Conservation (phyloP, 1,284 basidiomycete species). For the Puccinia hordei region DNA sequence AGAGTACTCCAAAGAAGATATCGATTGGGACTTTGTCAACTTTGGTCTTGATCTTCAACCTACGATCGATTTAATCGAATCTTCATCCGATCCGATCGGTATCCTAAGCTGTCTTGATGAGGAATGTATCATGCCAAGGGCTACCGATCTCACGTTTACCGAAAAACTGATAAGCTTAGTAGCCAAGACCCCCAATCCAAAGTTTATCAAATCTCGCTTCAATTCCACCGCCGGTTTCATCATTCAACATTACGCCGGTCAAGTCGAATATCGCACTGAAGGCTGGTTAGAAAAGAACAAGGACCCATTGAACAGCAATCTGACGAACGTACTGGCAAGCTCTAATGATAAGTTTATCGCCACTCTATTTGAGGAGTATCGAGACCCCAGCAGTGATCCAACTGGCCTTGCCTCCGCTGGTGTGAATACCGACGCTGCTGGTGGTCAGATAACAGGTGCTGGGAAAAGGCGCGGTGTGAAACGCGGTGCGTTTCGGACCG, state of each 20-base stretch:
- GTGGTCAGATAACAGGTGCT: conserved; percentile 64
- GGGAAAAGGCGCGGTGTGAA: conserved; percentile 71
- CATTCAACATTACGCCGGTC: conserved; percentile 93
- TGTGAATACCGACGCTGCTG: conserved; percentile 61
- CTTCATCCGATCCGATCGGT: conserved; percentile 71
- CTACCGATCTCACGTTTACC: conserved; percentile 91
- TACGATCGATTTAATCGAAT: conserved; percentile 96
- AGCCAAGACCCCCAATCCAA: conserved; percentile 62
- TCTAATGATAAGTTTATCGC: conserved; percentile 83
- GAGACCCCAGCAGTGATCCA: conserved; percentile 59
- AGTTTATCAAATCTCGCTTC: conserved; percentile 85
- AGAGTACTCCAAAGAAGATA: conserved; percentile 93
- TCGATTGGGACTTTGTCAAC: conserved; percentile 98
- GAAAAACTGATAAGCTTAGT: conserved; percentile 79
- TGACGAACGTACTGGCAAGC: conserved; percentile 81
- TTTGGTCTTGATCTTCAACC: conserved; percentile 97
- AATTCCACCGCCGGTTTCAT: conserved; percentile 80
- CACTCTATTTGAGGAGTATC: conserved; percentile 80
- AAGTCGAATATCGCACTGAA: conserved; percentile 92
- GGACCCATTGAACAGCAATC: conserved; percentile 95
- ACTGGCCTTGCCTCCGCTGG: conserved; percentile 55
- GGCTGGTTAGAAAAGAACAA: conserved; percentile 99
- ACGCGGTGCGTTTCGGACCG: conserved; percentile 95
- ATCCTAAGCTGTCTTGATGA: conserved; percentile 93
- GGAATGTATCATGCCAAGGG: conserved; percentile 99